These are phyloP conservation scores for Sequoiadendron giganteum DNA, from an alignment of 75 land plant species.

Conservation along the genomic window DNA sequence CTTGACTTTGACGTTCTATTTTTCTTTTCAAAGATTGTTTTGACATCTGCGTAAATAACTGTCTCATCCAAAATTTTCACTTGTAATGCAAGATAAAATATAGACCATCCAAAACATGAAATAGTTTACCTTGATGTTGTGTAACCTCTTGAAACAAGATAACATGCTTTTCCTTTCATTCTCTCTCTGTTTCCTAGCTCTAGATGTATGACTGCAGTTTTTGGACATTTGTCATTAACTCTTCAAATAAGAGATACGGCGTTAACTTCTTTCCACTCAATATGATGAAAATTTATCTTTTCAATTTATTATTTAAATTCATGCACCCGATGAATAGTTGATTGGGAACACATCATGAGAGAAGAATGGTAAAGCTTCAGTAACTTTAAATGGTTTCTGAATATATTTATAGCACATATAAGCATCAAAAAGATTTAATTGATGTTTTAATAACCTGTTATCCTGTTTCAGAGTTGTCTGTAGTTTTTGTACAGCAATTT, in stretches of 20 bases:
- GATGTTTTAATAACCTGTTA: no score
- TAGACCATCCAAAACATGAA: background rate
- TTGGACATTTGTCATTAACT: background rate
- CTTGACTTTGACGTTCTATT: background rate
- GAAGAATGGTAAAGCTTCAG: no score
- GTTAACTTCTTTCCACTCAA: background rate
- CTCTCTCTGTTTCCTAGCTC: background rate
- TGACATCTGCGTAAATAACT: background rate
- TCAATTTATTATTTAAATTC: no score
- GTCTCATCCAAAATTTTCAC: no score
- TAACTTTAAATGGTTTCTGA: no score
- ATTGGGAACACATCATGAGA: no score
- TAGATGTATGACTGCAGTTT: background rate
- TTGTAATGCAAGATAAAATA: background rate
- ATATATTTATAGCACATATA: no score
- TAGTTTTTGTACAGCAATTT: no score
- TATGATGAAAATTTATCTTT: background rate
- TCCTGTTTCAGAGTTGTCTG: no score
- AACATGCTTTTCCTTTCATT: background rate
- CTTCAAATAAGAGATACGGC: background rate
- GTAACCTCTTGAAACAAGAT: background rate
- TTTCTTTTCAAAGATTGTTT: background rate
- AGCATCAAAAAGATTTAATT: no score
- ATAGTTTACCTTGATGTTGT: background rate
- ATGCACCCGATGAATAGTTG: no score